phyloP scores from a whole-genome alignment of 257 asterid genomes.

The Gentiana dahurica region DNA sequence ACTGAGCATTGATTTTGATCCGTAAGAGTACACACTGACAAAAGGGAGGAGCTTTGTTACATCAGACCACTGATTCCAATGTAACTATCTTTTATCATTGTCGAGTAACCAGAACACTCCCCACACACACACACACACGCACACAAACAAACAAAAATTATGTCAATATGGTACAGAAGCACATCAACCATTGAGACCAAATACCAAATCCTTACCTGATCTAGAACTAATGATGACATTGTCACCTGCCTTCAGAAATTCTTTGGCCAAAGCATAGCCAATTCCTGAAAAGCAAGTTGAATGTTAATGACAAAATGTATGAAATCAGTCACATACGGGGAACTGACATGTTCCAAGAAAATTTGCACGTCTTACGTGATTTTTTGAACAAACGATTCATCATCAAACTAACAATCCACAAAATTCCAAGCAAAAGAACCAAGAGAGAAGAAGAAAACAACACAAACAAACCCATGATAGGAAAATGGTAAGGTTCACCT shows the following conservation, averaged over 20 bases:
- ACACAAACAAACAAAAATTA: too few relatives aligned
- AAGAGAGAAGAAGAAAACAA: too few relatives aligned
- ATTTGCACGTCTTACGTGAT: background rate
- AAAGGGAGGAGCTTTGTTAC: background rate
- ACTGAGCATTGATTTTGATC: background rate
- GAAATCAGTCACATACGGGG: background rate
- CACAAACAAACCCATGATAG: too few relatives aligned
- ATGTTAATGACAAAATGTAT: background rate
- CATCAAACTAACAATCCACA: background rate
- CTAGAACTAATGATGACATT: conserved; percentile 86
- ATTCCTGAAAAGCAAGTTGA: conserved; percentile 45
- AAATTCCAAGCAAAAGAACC: too few relatives aligned
- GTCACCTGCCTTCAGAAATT: conserved; percentile 83
- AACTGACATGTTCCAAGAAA: background rate
- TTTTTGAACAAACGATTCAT: background rate
- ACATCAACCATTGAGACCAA: too few relatives aligned
- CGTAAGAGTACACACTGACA: too few relatives aligned
- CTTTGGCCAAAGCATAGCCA: conserved; percentile 91
- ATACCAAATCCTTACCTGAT: conserved; percentile 37
- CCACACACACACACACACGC: too few relatives aligned
- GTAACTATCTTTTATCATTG: too few relatives aligned
- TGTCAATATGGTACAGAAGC: too few relatives aligned
- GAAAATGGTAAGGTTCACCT: too few relatives aligned
- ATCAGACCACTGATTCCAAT: background rate
- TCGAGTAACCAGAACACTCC: too few relatives aligned